Percentiles rank a stretch among this genome's conserved stretches.
These are phyloP conservation scores for Ramularia collo-cygni DNA, from an alignment of 2,329 filamentous ascomycete genomes.

Conservation along the genomic window DNA sequence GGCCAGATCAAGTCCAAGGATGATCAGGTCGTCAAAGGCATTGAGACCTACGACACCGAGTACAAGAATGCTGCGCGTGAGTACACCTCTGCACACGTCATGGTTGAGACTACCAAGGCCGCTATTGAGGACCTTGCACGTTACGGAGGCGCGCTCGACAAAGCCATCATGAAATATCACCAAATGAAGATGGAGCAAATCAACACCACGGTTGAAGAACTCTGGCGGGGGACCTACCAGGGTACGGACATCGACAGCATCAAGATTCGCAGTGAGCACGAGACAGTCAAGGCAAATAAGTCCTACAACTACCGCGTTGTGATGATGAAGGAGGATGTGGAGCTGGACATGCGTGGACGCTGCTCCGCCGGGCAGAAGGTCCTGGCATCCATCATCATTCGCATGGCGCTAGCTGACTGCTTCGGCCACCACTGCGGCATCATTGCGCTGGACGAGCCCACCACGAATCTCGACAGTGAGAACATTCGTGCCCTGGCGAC, in stretches of 20 bases:
- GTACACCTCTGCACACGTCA: conserved; percentile 83
- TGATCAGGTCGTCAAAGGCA: conserved; percentile 64
- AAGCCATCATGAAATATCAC: conserved; percentile 97
- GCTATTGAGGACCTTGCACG: conserved; percentile 83
- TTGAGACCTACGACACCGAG: conserved; percentile 74
- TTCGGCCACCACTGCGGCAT: conserved; percentile 95
- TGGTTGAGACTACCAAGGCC: conserved; percentile 84
- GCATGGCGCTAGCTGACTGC: conserved; percentile 88
- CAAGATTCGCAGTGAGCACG: conserved; percentile 74
- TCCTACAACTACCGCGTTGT: conserved; percentile 94
- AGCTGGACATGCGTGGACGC: conserved; percentile 99
- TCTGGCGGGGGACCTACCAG: conserved; percentile 97
- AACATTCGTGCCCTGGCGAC: conserved; percentile 87
- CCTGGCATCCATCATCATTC: conserved; percentile 93
- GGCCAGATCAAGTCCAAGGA: conserved; percentile 80
- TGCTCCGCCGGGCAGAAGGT: conserved; percentile 97
- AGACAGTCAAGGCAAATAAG: conserved; percentile 65
- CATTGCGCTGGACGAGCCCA: conserved; percentile 94
- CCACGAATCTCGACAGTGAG: conserved; percentile 90
- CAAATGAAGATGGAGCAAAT: conserved; percentile 97
- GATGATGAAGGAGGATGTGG: conserved; percentile 94
- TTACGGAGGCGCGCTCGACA: conserved; percentile 78
- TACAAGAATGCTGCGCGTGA: conserved; percentile 75
- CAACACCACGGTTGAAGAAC: conserved; percentile 85
- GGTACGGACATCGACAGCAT: conserved; percentile 97